These are phyloP conservation scores for Euclidium syriacum DNA, from an alignment of 345 rosid genomes.

Conservation along the genomic window DNA sequence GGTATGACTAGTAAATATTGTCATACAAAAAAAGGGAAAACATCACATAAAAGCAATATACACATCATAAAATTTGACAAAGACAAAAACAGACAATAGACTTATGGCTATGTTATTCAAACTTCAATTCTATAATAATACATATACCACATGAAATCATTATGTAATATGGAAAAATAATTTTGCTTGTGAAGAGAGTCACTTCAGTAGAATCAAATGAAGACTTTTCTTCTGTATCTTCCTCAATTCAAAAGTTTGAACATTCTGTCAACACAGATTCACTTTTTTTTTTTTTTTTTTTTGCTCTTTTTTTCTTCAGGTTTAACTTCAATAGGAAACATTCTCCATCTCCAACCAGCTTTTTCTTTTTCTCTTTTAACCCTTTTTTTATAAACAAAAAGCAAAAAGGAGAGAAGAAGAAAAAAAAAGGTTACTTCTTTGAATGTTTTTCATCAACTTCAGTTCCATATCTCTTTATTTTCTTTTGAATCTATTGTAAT, in stretches of 20 bases:
- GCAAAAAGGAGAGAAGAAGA: conserved; percentile 2
- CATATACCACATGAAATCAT: conserved; percentile 2
- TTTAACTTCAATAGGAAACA: conserved; percentile 33
- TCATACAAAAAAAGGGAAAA: conserved; percentile 3
- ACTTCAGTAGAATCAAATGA: conserved; percentile 20
- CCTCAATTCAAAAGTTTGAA: conserved; percentile 19
- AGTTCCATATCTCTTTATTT: conserved; percentile 17
- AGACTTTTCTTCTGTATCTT: conserved; percentile 13
- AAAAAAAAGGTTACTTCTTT: conserved; percentile 7
- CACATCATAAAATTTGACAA: background rate
- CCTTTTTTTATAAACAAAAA: conserved; percentile 17
- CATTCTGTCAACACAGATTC: conserved; percentile 17
- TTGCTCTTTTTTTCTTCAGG: background rate
- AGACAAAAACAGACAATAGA: background rate
- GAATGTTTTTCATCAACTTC: conserved; percentile 28
- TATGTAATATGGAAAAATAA: background rate
- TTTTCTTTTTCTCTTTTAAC: conserved; percentile 14
- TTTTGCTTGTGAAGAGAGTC: conserved; percentile 19
- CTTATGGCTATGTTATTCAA: background rate
- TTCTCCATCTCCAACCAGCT: conserved; percentile 28
- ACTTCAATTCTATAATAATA: background rate
- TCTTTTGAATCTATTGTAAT: conserved; percentile 17
- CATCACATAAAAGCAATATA: background rate
- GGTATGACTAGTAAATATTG: conserved; percentile 18
- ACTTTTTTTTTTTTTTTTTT: background rate